Evolutionary conservation across 805 yeast genomes (phyloP).

Genomic region (Spathaspora boniae): DNA sequence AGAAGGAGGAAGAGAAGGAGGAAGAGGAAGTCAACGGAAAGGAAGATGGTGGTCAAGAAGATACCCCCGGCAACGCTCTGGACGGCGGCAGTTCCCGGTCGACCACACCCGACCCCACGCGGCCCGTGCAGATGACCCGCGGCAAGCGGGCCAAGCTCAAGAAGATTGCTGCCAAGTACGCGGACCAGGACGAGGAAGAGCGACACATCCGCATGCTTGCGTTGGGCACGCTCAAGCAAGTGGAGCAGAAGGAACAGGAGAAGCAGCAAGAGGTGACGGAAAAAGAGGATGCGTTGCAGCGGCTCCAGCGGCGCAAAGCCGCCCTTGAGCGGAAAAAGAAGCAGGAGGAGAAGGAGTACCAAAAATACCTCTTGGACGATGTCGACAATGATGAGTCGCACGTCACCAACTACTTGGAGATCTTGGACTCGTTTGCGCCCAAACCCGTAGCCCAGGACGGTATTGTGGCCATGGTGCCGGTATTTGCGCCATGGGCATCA

Average conservation of each 20-base stretch:
- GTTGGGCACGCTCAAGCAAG: slow-evolving; percentile 75
- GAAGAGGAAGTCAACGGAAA: not conserved
- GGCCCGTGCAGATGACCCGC: slow-evolving; percentile 50
- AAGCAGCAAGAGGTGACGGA: slow-evolving; percentile 14
- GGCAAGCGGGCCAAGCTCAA: slow-evolving; percentile 85
- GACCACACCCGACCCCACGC: slow-evolving; percentile 2
- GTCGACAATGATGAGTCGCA: slow-evolving; percentile 29
- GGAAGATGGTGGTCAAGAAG: slow-evolving; percentile 3
- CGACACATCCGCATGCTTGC: slow-evolving; percentile 70
- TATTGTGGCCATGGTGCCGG: slow-evolving; percentile 66
- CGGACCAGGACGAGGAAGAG: slow-evolving; percentile 91
- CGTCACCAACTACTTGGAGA: slow-evolving; percentile 34
- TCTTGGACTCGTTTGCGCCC: slow-evolving; percentile 42
- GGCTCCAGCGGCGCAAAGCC: slow-evolving; percentile 27
- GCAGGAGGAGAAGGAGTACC: slow-evolving; percentile 43
- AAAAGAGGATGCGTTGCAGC: slow-evolving; percentile 20
- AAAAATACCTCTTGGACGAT: slow-evolving; percentile 38
- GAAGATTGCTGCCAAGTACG: slow-evolving; percentile 79
- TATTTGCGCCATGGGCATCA: slow-evolving; percentile 92
- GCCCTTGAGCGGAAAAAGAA: slow-evolving; percentile 42
- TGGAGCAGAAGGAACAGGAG: slow-evolving; percentile 25
- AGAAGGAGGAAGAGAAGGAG: slow-evolving; percentile 1
- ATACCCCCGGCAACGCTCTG: slow-evolving; percentile 6
- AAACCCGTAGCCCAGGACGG: slow-evolving; percentile 49
- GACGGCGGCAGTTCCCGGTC: not conserved